These are phyloP conservation scores for Penicillium sp. DNA, from an alignment of 2,329 filamentous ascomycete species.

Conservation along the genomic window DNA sequence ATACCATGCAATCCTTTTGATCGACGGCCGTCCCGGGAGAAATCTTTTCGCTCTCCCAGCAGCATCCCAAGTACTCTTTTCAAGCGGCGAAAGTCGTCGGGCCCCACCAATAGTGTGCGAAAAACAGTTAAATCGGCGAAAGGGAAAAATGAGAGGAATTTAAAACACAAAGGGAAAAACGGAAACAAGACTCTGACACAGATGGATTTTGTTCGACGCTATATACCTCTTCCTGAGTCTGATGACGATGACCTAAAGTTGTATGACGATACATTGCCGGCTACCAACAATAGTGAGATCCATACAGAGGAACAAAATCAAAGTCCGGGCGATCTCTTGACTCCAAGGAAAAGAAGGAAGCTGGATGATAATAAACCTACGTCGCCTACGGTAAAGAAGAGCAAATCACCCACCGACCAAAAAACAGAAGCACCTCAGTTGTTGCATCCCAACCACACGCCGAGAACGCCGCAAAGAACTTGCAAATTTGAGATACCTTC, in stretches of 20 bases:
- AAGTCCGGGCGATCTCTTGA: background rate
- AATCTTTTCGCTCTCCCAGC: background rate
- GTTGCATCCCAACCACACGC: slow-evolving; percentile 5
- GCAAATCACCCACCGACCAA: background rate
- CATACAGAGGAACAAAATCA: background rate
- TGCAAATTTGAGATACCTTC: slow-evolving; percentile 36
- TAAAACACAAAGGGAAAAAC: slow-evolving; percentile 15
- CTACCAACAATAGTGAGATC: background rate
- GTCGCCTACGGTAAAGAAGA: background rate
- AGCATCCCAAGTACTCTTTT: slow-evolving; percentile 9
- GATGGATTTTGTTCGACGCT: slow-evolving; percentile 39
- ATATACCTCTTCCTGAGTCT: slow-evolving; percentile 27
- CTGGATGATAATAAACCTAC: slow-evolving; percentile 8
- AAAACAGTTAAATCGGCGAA: slow-evolving; percentile 21
- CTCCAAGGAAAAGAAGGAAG: slow-evolving; percentile 22
- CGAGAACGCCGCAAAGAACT: slow-evolving; percentile 32
- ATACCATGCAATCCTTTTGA: slow-evolving; percentile 16
- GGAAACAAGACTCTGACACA: slow-evolving; percentile 39
- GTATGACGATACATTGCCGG: background rate
- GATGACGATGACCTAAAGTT: slow-evolving; percentile 25
- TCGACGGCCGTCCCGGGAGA: background rate
- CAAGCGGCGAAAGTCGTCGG: slow-evolving; percentile 4
- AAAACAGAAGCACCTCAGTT: background rate
- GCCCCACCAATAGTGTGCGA: slow-evolving; percentile 3
- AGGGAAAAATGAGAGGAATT: slow-evolving; percentile 19